These are phyloP conservation scores for Leccinum broughii DNA, from an alignment of 768 basidiomycete species.

Conservation along the genomic window DNA sequence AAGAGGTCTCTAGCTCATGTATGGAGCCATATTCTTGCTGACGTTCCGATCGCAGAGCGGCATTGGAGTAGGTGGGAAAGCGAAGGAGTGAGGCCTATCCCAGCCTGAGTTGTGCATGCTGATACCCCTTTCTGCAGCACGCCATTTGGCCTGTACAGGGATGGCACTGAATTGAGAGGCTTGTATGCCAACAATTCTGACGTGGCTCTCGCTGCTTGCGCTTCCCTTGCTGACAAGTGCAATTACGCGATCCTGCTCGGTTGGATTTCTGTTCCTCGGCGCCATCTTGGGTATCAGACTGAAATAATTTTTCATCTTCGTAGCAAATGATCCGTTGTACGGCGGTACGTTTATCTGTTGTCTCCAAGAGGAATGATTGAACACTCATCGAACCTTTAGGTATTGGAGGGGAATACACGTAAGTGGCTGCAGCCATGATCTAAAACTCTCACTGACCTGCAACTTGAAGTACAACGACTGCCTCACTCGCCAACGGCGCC, in stretches of 20 bases:
- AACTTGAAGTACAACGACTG: slow-evolving; percentile 65
- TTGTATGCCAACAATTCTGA: slow-evolving; percentile 70
- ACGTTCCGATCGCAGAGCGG: slow-evolving; percentile 50
- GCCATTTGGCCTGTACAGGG: slow-evolving; percentile 71
- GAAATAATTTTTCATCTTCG: neutral
- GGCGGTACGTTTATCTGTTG: slow-evolving; percentile 51
- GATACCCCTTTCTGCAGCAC: slow-evolving; percentile 46
- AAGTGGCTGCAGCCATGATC: slow-evolving; percentile 16
- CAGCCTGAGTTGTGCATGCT: neutral
- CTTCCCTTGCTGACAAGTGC: slow-evolving; percentile 60
- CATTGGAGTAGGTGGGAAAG: slow-evolving; percentile 63
- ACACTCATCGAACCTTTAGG: slow-evolving; percentile 39
- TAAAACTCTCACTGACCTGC: slow-evolving; percentile 1
- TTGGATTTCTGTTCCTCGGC: slow-evolving; percentile 29
- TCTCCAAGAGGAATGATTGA: neutral
- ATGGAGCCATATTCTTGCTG: slow-evolving; percentile 25
- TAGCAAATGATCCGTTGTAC: slow-evolving; percentile 77
- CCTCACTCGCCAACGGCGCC: slow-evolving; percentile 71
- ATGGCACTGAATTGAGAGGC: slow-evolving; percentile 74
- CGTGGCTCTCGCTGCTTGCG: slow-evolving; percentile 68
- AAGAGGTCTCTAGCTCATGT: slow-evolving; percentile 48
- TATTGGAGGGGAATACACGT: slow-evolving; percentile 79
- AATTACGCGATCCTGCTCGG: slow-evolving; percentile 78
- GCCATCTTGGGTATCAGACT: slow-evolving; percentile 5
- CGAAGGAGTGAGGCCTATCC: slow-evolving; percentile 56